Conservation (phyloP, 2,329 filamentous ascomycete species). For the Aspergillus arachidicola region DNA sequence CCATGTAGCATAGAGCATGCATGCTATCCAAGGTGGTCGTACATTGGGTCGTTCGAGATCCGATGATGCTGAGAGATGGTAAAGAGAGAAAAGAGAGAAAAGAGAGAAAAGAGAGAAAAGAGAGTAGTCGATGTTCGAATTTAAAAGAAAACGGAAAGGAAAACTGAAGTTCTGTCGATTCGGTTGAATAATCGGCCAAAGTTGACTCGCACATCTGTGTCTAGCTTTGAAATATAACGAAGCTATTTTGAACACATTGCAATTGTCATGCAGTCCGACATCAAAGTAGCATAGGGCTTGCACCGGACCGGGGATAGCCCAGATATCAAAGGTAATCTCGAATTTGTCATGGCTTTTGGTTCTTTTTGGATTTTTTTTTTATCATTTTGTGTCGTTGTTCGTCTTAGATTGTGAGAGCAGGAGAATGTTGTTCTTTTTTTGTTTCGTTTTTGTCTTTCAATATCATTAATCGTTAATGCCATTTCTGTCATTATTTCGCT, state of each 20-base stretch:
- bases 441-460: constrained; percentile 3
- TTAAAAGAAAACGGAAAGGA: not conserved
- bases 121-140: constrained; percentile 2
- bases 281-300: not conserved
- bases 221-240: not conserved
- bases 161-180: constrained; percentile 7
- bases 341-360: not conserved
- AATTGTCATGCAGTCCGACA: not conserved
- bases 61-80: constrained; percentile 3
- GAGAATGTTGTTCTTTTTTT: constrained; percentile 11
- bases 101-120: constrained; percentile 8
- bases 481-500: constrained; percentile 35
- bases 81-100: constrained; percentile 6
- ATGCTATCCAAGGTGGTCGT: not conserved
- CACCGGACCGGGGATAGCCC: not conserved
- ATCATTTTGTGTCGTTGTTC: constrained; percentile 4
- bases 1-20: not conserved
- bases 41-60: not conserved
- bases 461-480: constrained; percentile 31
- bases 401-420: constrained; percentile 1
- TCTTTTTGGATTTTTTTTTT: not conserved
- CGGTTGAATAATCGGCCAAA: not conserved
- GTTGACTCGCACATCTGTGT: not conserved
- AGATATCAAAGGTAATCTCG: not conserved
- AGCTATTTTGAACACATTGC: not conserved